Conservation (phyloP, 2,329 filamentous ascomycete species). For the Pseudogymnoascus sp. region DNA sequence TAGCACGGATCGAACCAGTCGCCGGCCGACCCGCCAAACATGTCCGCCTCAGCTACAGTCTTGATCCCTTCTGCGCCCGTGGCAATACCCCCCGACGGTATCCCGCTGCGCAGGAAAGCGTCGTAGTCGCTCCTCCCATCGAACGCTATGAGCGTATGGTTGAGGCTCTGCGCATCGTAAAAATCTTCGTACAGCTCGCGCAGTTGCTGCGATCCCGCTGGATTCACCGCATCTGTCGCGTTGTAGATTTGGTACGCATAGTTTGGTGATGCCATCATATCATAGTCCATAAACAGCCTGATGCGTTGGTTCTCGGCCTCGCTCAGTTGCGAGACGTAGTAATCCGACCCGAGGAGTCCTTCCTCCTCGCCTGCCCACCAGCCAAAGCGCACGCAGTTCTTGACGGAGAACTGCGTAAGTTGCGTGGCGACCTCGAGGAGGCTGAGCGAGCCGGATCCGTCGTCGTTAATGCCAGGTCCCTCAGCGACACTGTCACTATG, state of each 20-base stretch:
- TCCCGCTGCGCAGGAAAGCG: conserved; percentile 64
- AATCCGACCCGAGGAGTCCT: conserved; percentile 54
- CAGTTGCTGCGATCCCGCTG: conserved; percentile 61
- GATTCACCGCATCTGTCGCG: conserved; percentile 62
- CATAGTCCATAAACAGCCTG: conserved; percentile 61
- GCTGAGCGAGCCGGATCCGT: conserved; percentile 34
- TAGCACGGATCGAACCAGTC: conserved; percentile 53
- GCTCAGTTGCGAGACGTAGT: conserved; percentile 49
- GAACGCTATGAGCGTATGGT: conserved; percentile 65
- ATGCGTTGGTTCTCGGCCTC: conserved; percentile 53
- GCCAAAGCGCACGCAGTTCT: conserved; percentile 58
- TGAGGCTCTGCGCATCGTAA: conserved; percentile 53
- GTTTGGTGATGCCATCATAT: conserved; percentile 61
- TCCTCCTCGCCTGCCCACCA: conserved; percentile 64
- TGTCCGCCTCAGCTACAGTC: conserved; percentile 53
- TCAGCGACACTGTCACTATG: conserved; percentile 56
- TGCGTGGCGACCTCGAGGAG: conserved; percentile 56
- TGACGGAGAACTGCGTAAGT: conserved; percentile 47
- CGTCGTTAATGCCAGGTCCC: conserved; percentile 43
- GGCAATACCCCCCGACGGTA: conserved; percentile 67
- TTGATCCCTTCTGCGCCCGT: conserved; percentile 73
- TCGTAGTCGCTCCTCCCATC: conserved; percentile 75
- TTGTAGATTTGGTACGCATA: conserved; percentile 63
- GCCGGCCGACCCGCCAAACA: conserved; percentile 65
- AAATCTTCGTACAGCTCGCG: conserved; percentile 60